Conservation (phyloP, 352 stramenopile genomes). For the Phytopythium helicoides region DNA sequence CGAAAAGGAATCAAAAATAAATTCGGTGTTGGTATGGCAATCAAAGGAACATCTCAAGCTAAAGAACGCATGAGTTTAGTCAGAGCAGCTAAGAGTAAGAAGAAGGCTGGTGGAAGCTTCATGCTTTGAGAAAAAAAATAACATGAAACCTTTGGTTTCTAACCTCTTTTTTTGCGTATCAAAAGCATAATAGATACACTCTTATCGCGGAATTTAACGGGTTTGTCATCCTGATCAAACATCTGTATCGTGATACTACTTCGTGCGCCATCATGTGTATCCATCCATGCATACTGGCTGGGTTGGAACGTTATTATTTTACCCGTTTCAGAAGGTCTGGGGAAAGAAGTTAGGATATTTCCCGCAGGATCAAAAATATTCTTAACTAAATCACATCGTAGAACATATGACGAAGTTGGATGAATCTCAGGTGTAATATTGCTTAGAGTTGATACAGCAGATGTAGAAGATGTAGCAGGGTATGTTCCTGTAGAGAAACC, state of each 20-base stretch:
- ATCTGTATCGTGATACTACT: neutral
- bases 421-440: constrained; percentile 4
- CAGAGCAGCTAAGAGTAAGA: neutral
- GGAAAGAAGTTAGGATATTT: constrained; percentile 5
- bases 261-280: neutral
- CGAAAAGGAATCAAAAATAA: too few species aligned
- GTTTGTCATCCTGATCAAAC: neutral
- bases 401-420: constrained; percentile 1
- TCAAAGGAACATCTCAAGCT: neutral
- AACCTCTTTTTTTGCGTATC: neutral
- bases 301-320: constrained; percentile 1
- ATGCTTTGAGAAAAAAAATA: neutral
- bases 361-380: neutral
- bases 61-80: constrained; percentile 7
- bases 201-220: neutral
- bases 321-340: neutral
- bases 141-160: neutral
- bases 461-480: neutral
- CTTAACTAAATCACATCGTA: constrained; percentile 7
- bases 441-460: neutral
- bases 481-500: constrained; percentile 5
- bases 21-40: constrained; percentile 6
- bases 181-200: neutral
- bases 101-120: neutral
- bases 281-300: constrained; percentile 4